These are phyloP conservation scores for Porcisia hertigi DNA, from an alignment of 208 protist species.

Conservation along the genomic window DNA sequence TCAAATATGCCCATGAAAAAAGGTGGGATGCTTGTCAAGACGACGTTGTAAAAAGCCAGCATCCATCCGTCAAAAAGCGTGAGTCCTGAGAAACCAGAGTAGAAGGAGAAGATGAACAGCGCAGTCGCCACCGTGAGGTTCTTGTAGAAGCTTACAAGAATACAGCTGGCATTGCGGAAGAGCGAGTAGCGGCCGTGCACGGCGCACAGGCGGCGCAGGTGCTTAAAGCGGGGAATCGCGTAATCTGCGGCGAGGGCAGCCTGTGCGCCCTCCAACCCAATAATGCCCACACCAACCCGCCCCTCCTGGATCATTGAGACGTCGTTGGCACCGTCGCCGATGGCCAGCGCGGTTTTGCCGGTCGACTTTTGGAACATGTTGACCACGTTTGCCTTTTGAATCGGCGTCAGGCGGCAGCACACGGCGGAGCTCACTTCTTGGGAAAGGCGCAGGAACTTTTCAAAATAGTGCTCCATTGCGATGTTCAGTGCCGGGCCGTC, in stretches of 20 bases:
- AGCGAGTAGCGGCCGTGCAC: slow-evolving; percentile 96
- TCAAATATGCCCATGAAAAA: slow-evolving; percentile 93
- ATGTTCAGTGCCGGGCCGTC: slow-evolving; percentile 79
- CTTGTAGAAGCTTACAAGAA: slow-evolving; percentile 98
- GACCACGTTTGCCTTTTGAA: slow-evolving; percentile 92
- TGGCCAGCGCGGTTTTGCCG: slow-evolving; percentile 92
- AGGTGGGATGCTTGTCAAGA: slow-evolving; percentile 87
- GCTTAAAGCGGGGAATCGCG: slow-evolving; percentile 94
- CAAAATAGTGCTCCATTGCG: slow-evolving; percentile 74
- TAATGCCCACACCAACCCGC: slow-evolving; percentile 96
- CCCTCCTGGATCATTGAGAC: slow-evolving; percentile 96
- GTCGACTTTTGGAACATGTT: slow-evolving; percentile 89
- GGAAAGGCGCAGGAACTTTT: slow-evolving; percentile 75
- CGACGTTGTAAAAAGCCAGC: slow-evolving; percentile 87
- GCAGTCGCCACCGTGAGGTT: slow-evolving; percentile 92
- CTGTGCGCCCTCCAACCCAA: slow-evolving; percentile 96
- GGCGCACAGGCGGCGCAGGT: slow-evolving; percentile 91
- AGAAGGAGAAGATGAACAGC: slow-evolving; percentile 92
- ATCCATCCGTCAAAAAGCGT: slow-evolving; percentile 91
- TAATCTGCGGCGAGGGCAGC: slow-evolving; percentile 94
- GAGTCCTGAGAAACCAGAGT: slow-evolving; percentile 89
- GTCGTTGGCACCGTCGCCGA: slow-evolving; percentile 99
- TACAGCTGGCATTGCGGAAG: slow-evolving; percentile 91
- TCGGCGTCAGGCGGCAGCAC: slow-evolving; percentile 88
- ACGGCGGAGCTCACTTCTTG: slow-evolving; percentile 84